phyloP scores from a whole-genome alignment of 208 protist genomes.

The Porcisia hertigi region DNA sequence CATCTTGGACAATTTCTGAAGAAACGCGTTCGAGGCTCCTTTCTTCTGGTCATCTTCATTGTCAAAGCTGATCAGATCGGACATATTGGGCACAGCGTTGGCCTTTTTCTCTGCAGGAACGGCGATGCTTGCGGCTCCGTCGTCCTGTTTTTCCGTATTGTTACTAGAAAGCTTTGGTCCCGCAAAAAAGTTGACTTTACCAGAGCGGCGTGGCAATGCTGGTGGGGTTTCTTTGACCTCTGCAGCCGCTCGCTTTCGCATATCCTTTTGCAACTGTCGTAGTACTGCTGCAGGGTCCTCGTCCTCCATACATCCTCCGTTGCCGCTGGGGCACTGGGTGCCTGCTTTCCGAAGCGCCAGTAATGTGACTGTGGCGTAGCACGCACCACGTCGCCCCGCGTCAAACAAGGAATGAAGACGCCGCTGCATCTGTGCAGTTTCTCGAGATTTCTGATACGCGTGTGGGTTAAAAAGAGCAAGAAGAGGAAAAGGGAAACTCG shows the following conservation, averaged over 20 bases:
- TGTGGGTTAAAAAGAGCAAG: background rate
- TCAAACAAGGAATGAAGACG: constrained; percentile 4
- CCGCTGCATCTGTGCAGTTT: constrained; percentile 17
- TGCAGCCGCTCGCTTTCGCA: constrained; percentile 22
- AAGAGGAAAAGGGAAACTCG: background rate
- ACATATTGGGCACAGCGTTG: background rate
- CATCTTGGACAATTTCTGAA: constrained; percentile 64
- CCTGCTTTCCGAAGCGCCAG: constrained; percentile 1
- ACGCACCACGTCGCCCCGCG: background rate
- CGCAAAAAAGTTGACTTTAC: constrained; percentile 50
- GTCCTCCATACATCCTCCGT: constrained; percentile 16
- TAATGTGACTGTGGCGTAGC: background rate
- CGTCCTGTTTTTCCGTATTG: background rate
- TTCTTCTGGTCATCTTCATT: background rate
- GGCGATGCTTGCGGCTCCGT: background rate
- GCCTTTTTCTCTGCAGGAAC: background rate
- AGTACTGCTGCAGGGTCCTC: constrained; percentile 55
- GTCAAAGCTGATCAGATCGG: background rate
- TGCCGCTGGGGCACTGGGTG: background rate
- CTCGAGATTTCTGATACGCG: constrained; percentile 7
- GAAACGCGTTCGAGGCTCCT: constrained; percentile 42
- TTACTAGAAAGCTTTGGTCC: background rate
- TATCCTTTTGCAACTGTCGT: constrained; percentile 39
- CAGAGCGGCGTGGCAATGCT: constrained; percentile 33
- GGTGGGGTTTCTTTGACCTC: constrained; percentile 32